phyloP scores from a whole-genome alignment of 208 protist species.

The Angomonas ambiguus region DNA sequence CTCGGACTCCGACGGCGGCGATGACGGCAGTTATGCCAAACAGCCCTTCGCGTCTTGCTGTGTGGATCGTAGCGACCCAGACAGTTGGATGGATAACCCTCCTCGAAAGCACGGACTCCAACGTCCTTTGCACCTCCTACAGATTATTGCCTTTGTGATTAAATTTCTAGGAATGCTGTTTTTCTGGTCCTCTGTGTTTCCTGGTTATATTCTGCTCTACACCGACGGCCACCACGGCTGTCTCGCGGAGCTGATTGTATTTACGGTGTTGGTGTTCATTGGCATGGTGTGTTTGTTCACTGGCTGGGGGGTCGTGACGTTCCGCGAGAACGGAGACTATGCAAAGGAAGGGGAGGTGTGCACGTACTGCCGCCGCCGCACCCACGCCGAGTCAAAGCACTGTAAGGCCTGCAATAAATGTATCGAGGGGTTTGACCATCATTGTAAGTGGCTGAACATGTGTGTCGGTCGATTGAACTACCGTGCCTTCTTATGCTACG shows the following conservation, averaged over 20 bases:
- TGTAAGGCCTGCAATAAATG: slow-evolving; percentile 89
- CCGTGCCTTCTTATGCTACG: slow-evolving; percentile 57
- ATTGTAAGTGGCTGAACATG: slow-evolving; percentile 90
- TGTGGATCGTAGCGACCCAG: slow-evolving; percentile 41
- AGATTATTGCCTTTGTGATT: slow-evolving; percentile 39
- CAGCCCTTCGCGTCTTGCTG: slow-evolving; percentile 52
- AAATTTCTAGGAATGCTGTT: slow-evolving; percentile 27
- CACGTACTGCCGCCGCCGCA: slow-evolving; percentile 43
- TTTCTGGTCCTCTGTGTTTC: slow-evolving; percentile 43
- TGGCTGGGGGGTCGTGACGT: slow-evolving; percentile 35
- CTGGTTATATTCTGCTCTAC: slow-evolving; percentile 42
- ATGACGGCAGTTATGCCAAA: slow-evolving; percentile 9
- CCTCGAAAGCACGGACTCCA: slow-evolving; percentile 65
- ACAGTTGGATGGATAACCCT: slow-evolving; percentile 42
- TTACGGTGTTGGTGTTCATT: slow-evolving; percentile 16
- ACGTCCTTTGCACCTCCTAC: slow-evolving; percentile 45
- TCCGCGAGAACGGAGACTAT: slow-evolving; percentile 42
- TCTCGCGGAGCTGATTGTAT: slow-evolving; percentile 46
- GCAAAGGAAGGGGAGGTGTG: slow-evolving; percentile 46
- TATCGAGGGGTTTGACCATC: slow-evolving; percentile 84
- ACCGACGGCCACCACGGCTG: slow-evolving; percentile 20
- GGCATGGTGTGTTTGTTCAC: slow-evolving; percentile 20
- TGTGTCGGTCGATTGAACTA: slow-evolving; percentile 87
- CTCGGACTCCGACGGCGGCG: background rate
- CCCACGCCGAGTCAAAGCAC: slow-evolving; percentile 48